Conservation (phyloP, 331 rosid genomes). For the Acacia pycnantha region DNA sequence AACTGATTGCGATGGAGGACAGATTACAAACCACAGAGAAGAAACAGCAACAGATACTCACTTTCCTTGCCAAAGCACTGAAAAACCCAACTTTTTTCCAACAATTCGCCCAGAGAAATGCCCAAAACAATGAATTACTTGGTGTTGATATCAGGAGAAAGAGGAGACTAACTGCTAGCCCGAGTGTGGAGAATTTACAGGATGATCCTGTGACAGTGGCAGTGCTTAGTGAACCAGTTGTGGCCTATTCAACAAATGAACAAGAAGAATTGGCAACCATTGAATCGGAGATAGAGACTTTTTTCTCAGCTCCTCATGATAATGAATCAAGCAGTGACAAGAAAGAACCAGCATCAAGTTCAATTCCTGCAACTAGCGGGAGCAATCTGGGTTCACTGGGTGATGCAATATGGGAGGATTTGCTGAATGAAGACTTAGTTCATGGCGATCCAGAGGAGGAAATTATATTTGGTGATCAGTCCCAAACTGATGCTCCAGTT, state of each 20-base stretch:
- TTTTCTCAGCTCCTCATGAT: constrained; percentile 46
- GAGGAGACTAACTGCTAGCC: constrained; percentile 58
- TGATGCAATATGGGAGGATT: constrained; percentile 60
- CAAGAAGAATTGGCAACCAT: constrained; percentile 39
- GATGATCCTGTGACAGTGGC: constrained; percentile 28
- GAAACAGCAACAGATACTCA: constrained; percentile 70
- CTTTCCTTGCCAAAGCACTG: constrained; percentile 73
- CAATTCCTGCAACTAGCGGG: constrained; percentile 24
- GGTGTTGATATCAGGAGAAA: constrained; percentile 56
- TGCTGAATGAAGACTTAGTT: constrained; percentile 57
- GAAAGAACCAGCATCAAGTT: constrained; percentile 27
- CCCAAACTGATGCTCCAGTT: constrained; percentile 49
- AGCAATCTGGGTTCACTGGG: constrained; percentile 30
- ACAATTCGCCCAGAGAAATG: constrained; percentile 38
- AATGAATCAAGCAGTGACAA: constrained; percentile 54
- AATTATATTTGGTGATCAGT: constrained; percentile 38
- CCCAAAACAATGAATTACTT: constrained; percentile 35
- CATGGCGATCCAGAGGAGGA: constrained; percentile 56
- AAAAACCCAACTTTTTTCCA: constrained; percentile 53
- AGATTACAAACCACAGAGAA: constrained; percentile 63
- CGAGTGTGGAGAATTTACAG: constrained; percentile 60
- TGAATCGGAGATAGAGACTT: constrained; percentile 62
- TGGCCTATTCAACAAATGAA: constrained; percentile 31
- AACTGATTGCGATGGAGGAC: constrained; percentile 51
- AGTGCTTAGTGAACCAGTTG: constrained; percentile 26